These are phyloP conservation scores for Lentinula aciculospora DNA, from an alignment of 768 basidiomycete genomes.

Conservation along the genomic window DNA sequence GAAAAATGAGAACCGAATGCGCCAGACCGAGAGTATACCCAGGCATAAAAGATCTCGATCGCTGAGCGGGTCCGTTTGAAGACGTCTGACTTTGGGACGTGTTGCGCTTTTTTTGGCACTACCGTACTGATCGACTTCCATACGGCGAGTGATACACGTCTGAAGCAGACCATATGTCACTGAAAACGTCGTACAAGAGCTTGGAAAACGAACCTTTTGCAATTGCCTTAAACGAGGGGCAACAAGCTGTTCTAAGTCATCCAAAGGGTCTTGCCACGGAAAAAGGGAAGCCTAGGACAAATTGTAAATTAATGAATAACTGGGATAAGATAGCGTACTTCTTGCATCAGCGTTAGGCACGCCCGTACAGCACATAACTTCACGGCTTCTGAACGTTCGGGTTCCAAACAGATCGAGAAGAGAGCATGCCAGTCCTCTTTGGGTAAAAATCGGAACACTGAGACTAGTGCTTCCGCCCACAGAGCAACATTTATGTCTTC, in stretches of 20 bases:
- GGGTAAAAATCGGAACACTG: slow-evolving; percentile 66
- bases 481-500: slow-evolving; percentile 77
- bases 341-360: slow-evolving; percentile 58
- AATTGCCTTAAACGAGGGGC: slow-evolving; percentile 48
- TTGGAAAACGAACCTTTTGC: slow-evolving; percentile 42
- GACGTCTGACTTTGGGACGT: slow-evolving; percentile 59
- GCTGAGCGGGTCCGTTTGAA: slow-evolving; percentile 47
- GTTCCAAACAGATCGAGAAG: slow-evolving; percentile 61
- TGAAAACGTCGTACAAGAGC: not conserved
- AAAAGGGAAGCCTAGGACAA: slow-evolving; percentile 42
- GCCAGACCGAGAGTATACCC: slow-evolving; percentile 66
- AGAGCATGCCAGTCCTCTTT: slow-evolving; percentile 54
- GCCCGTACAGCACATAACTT: slow-evolving; percentile 77
- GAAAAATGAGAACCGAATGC: slow-evolving; percentile 50
- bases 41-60: slow-evolving; percentile 70
- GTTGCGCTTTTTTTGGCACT: slow-evolving; percentile 44
- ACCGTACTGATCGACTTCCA: slow-evolving; percentile 57
- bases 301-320: not conserved
- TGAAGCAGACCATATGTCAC: slow-evolving; percentile 14
- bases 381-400: slow-evolving; percentile 75
- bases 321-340: slow-evolving; percentile 35
- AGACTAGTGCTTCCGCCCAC: slow-evolving; percentile 69
- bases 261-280: slow-evolving; percentile 50
- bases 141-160: slow-evolving; percentile 46
- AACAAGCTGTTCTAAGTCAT: slow-evolving; percentile 38